Base-by-base conservation (phyloP, 1,284 basidiomycete genomes). In the Fomitopsis schrenkii region DNA sequence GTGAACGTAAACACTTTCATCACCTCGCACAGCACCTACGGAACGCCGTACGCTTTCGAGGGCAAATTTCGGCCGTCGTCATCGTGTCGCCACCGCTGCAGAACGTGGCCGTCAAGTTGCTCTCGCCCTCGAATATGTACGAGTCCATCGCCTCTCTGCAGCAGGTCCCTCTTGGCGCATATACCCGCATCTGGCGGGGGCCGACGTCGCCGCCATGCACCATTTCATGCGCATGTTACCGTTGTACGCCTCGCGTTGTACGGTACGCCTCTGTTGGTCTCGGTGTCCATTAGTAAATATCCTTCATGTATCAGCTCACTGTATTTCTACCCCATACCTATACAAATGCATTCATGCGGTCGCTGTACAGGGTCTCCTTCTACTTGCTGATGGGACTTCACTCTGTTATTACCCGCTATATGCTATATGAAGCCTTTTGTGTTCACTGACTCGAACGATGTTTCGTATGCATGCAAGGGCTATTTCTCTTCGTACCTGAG, bases 21-120 rank as follows among this genome's bases (percentile, higher is more conserved):
- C 22, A 22, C 77, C 0, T 76, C 76, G 0, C 72, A 75, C 1
- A 77, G 78, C 17, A 76, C 76, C 0, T 76, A 79, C 48, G 71
- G 46, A 72, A 74, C 14, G 62, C 79, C 61, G 38, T 71, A 56
- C 71, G 74, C 40, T 60, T 67, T 64, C 57, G 67, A 66, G 22
- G 22, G 46, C 30, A 33, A 33, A 26, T 33, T 15, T 50, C 48
- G 14, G 48, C 30, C 52, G 64, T 63, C 55, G 59, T 41, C 41
- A 57, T 48, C 38, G 33, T 50, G 22, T 48, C 46, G 45, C 46
- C 9, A 44, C 59, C 57, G 56, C 63, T 48, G 15, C 72, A 75
- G 28, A 65, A 73, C 5, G 68, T 74, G 22, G 73, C 73, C 0
- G 1, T 68, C 63, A 63, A 62, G 57, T 66, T 38, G 68, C 74